Evolutionary conservation across 2,329 filamentous ascomycete genomes (phyloP).

Genomic region (Macrophomina phaseolina): DNA sequence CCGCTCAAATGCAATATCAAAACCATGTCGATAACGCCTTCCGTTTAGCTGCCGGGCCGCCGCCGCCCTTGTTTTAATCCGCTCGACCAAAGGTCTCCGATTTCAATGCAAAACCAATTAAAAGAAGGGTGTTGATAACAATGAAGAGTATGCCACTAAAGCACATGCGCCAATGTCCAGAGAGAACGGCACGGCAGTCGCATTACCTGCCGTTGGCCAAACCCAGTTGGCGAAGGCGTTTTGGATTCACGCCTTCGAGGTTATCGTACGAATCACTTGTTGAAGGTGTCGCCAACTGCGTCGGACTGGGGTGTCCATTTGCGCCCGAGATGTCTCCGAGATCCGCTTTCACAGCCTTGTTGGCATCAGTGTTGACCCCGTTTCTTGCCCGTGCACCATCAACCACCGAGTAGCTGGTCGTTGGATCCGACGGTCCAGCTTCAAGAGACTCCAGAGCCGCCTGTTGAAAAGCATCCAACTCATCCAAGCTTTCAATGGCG

Average conservation of each 20-base stretch:
- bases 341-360: conserved; percentile 7
- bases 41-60: conserved; percentile 16
- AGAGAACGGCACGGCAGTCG: not conserved
- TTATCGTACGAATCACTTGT: conserved; percentile 42
- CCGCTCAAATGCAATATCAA: conserved; percentile 23
- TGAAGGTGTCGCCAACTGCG: conserved; percentile 53
- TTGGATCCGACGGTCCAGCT: not conserved
- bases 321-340: conserved; percentile 25
- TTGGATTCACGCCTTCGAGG: conserved; percentile 43
- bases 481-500: conserved; percentile 28
- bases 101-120: conserved; percentile 16
- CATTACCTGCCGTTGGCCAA: conserved; percentile 24
- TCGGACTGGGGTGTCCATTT: conserved; percentile 40
- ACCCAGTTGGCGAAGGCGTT: conserved; percentile 38
- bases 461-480: conserved; percentile 9
- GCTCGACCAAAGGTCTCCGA: not conserved
- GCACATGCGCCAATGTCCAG: not conserved
- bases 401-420: not conserved
- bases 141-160: not conserved
- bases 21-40: conserved; percentile 4
- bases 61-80: conserved; percentile 15
- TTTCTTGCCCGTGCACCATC: not conserved
- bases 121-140: conserved; percentile 5
- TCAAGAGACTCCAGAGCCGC: conserved; percentile 28
- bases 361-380: conserved; percentile 4